Evolutionary conservation across 345 rosid genomes (phyloP).

Genomic region (Rhodamnia rubescens): DNA sequence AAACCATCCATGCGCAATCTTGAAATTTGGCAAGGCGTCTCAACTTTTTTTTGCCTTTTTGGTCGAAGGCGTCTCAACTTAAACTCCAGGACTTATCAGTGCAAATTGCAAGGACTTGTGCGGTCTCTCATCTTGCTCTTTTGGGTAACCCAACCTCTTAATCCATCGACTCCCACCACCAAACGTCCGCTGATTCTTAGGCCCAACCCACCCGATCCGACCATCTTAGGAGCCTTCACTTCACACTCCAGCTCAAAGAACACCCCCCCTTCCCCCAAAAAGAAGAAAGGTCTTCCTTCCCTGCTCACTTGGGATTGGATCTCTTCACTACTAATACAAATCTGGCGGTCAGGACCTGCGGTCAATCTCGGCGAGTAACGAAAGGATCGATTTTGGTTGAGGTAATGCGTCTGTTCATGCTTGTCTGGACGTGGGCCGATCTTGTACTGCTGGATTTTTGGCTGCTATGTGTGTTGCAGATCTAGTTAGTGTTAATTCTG

Average conservation of each 20-base stretch:
- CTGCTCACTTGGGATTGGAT: neutral
- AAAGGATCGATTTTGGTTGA: neutral
- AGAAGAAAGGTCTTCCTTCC: neutral
- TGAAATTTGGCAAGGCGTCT: neutral
- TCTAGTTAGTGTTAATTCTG: neutral
- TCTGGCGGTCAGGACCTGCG: neutral
- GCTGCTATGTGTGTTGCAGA: neutral
- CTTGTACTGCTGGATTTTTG: neutral
- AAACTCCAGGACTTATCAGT: neutral
- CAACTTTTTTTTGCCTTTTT: no score
- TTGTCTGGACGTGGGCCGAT: neutral
- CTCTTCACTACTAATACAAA: neutral
- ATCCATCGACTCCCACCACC: neutral
- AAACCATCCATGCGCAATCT: neutral
- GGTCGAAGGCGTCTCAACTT: neutral
- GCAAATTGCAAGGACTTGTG: neutral
- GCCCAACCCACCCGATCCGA: neutral
- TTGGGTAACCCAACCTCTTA: neutral
- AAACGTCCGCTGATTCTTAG: neutral
- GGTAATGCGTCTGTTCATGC: neutral
- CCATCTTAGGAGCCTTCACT: neutral
- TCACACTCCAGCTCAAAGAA: neutral
- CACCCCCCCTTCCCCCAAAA: neutral
- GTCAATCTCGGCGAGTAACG: neutral
- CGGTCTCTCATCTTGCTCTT: neutral